Percentiles rank a stretch among this genome's conserved stretches.
These are phyloP conservation scores for Yarrowia sp. DNA, from an alignment of 805 yeast species.

Conservation along the genomic window DNA sequence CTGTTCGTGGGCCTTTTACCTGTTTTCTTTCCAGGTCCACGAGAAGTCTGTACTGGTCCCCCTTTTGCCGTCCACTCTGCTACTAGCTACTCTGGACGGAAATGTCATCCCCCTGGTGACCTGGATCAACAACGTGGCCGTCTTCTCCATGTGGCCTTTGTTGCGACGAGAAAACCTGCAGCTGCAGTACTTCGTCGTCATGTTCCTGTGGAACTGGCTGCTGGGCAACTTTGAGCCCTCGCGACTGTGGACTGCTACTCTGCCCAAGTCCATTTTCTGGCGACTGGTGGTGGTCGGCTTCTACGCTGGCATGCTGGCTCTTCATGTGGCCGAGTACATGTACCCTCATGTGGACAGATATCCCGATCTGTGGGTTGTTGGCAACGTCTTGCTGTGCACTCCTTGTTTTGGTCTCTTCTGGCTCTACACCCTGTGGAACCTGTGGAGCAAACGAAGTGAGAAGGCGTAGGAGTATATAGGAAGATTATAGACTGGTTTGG, in stretches of 20 bases:
- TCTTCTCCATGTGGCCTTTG: slow-evolving; percentile 86
- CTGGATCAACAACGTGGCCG: slow-evolving; percentile 83
- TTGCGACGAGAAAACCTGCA: slow-evolving; percentile 68
- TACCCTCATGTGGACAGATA: slow-evolving; percentile 40
- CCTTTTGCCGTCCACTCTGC: slow-evolving; percentile 72
- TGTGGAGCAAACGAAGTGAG: slow-evolving; percentile 35
- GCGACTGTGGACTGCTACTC: slow-evolving; percentile 30
- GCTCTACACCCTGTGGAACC: slow-evolving; percentile 72
- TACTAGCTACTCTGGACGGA: slow-evolving; percentile 50
- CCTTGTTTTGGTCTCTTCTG: slow-evolving; percentile 71
- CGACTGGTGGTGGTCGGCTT: slow-evolving; percentile 49
- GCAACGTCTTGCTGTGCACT: slow-evolving; percentile 70
- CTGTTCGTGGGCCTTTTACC: slow-evolving; percentile 80
- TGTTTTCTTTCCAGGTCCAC: slow-evolving; percentile 94
- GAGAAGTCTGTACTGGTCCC: slow-evolving; percentile 91
- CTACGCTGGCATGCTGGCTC: slow-evolving; percentile 47
- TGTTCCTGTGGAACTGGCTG: slow-evolving; percentile 72
- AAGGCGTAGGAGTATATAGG: too few relatives aligned
- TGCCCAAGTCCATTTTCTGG: slow-evolving; percentile 53
- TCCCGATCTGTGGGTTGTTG: slow-evolving; percentile 85
- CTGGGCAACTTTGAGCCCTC: slow-evolving; percentile 51
- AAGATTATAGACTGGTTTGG: too few relatives aligned
- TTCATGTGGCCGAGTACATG: slow-evolving; percentile 54
- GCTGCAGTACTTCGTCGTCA: slow-evolving; percentile 65
- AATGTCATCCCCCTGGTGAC: slow-evolving; percentile 67